A percentile compares a stretch with the other conserved stretches of the same genome.
Evolutionary conservation across 352 stramenopile genomes (phyloP).

Genomic region (Phytopythium ostracodes): DNA sequence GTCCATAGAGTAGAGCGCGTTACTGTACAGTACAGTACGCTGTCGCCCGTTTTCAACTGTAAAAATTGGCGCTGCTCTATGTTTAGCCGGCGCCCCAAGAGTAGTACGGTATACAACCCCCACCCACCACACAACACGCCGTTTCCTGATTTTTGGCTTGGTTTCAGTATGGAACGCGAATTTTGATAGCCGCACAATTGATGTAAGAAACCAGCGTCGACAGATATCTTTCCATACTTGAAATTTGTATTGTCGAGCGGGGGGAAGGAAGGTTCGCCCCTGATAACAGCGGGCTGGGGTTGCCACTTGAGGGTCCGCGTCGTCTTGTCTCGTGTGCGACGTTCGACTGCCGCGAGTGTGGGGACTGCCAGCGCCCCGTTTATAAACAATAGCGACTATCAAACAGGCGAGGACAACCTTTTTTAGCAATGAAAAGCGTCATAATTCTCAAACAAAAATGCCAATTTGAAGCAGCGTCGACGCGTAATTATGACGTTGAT

Average conservation of each 20-base stretch:
- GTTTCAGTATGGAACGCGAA: not conserved
- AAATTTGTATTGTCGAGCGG: not conserved
- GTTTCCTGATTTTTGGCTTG: not conserved
- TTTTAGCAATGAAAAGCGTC: too few relatives aligned
- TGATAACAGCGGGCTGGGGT: not conserved
- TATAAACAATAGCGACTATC: not conserved
- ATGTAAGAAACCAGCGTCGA: too few relatives aligned
- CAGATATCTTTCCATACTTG: not conserved
- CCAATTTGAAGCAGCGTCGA: too few relatives aligned
- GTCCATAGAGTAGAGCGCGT: not conserved
- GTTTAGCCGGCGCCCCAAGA: not conserved
- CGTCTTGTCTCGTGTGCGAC: not conserved
- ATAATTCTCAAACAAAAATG: too few relatives aligned
- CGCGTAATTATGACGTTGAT: too few relatives aligned
- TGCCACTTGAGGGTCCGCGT: not conserved
- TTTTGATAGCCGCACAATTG: not conserved
- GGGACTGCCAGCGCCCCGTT: not conserved
- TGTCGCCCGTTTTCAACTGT: not conserved
- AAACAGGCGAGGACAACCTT: too few relatives aligned
- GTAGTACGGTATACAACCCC: not conserved
- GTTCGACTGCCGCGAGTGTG: not conserved
- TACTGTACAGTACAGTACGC: too few relatives aligned
- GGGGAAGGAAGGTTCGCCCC: too few relatives aligned
- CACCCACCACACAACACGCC: not conserved
- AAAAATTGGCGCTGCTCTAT: not conserved